These are phyloP conservation scores for Ilyonectria mors-panacis DNA, from an alignment of 2,329 filamentous ascomycete species.

Conservation along the genomic window DNA sequence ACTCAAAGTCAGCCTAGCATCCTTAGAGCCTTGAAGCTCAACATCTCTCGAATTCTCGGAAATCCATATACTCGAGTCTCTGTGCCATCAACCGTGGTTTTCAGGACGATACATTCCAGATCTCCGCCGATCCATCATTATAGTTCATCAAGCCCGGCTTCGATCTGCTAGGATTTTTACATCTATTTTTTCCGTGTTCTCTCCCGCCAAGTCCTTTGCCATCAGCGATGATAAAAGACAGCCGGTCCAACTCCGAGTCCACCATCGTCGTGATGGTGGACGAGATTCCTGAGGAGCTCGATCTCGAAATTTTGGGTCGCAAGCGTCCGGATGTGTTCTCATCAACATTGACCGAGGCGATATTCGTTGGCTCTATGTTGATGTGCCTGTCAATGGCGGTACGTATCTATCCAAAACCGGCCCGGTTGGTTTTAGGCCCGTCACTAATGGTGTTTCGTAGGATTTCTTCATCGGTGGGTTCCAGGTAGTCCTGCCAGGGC, in stretches of 20 bases:
- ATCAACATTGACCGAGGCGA: constrained; percentile 66
- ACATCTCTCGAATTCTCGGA: constrained; percentile 14
- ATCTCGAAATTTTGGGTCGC: constrained; percentile 71
- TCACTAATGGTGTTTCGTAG: constrained; percentile 48
- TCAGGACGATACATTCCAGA: constrained; percentile 14
- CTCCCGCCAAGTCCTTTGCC: not conserved
- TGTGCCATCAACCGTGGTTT: constrained; percentile 5
- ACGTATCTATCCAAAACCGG: constrained; percentile 43
- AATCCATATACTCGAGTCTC: constrained; percentile 1
- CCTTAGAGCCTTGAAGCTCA: constrained; percentile 6
- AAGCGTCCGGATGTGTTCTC: constrained; percentile 70
- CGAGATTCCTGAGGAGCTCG: constrained; percentile 38
- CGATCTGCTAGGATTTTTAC: not conserved
- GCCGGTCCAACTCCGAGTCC: not conserved
- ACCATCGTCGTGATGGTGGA: constrained; percentile 20
- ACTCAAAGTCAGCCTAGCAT: constrained; percentile 5
- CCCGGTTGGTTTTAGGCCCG: not conserved
- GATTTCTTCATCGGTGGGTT: constrained; percentile 85
- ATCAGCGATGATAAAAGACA: not conserved
- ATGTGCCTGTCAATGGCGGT: constrained; percentile 72
- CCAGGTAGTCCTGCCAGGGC: constrained; percentile 76
- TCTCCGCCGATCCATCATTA: not conserved
- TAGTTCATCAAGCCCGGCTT: not conserved
- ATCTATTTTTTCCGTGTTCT: not conserved
- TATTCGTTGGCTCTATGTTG: constrained; percentile 72